These are phyloP conservation scores for Skeletonema costatum DNA, from an alignment of 108 stramenopile species.

Conservation along the genomic window DNA sequence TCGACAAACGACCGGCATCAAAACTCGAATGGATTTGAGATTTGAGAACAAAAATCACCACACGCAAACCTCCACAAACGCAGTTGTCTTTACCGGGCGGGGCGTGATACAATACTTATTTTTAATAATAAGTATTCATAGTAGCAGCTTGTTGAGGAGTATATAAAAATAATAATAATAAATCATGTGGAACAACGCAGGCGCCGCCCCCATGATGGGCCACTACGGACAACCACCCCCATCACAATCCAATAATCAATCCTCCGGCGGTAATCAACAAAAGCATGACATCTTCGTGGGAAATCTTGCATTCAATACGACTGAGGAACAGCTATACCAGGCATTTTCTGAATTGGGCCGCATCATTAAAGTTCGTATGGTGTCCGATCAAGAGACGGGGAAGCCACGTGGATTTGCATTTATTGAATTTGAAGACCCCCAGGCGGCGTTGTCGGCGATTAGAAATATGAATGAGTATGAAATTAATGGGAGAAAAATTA, in stretches of 20 bases:
- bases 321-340: constrained; percentile 90
- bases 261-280: constrained; percentile 21
- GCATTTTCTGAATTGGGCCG: constrained; percentile 91
- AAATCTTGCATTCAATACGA: constrained; percentile 92
- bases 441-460: constrained; percentile 93
- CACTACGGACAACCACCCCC: constrained; percentile 1
- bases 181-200: constrained; percentile 1
- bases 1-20: too few relatives aligned
- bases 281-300: constrained; percentile 92
- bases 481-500: constrained; percentile 89
- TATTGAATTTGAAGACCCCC: constrained; percentile 96
- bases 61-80: too few relatives aligned
- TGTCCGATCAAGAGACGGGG: constrained; percentile 92
- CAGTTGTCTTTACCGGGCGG: too few relatives aligned
- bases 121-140: too few relatives aligned
- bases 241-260: background rate
- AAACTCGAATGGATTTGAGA: too few relatives aligned
- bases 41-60: too few relatives aligned
- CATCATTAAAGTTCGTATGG: constrained; percentile 90
- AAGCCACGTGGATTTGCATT: constrained; percentile 96
- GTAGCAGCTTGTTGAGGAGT: too few relatives aligned
- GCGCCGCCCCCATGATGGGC: background rate
- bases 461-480: constrained; percentile 97
- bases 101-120: too few relatives aligned
- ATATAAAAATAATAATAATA: background rate